phyloP scores from a whole-genome alignment of 495 filamentous ascomycete genomes.

The Penicillium paxilli region DNA sequence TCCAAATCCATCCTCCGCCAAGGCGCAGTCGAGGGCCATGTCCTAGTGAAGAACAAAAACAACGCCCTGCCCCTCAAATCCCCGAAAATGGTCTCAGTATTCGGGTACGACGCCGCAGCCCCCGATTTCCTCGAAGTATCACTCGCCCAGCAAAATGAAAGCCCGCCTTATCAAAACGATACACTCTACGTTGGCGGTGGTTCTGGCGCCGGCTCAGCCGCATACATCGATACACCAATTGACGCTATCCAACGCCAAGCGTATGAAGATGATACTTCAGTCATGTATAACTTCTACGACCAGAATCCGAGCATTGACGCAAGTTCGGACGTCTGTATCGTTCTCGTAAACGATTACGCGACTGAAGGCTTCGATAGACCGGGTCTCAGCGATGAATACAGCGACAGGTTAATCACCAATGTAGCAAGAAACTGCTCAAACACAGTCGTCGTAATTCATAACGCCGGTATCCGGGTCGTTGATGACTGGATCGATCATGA shows the following conservation, averaged over 20 bases:
- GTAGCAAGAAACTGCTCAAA: conserved; percentile 59
- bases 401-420: conserved; percentile 55
- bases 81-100: conserved; percentile 58
- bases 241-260: conserved; percentile 54
- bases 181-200: conserved; percentile 65
- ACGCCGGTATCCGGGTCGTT: conserved; percentile 36
- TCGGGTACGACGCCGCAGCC: conserved; percentile 63
- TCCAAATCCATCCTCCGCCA: conserved; percentile 49
- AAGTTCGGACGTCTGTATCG: conserved; percentile 54
- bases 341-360: conserved; percentile 63
- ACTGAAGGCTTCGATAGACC: conserved; percentile 49
- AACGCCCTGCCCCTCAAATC: conserved; percentile 61
- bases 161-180: conserved; percentile 40
- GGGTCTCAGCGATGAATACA: conserved; percentile 28
- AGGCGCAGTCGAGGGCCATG: conserved; percentile 62
- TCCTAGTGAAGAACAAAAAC: conserved; percentile 71
- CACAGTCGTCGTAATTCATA: conserved; percentile 52
- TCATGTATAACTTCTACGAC: conserved; percentile 32
- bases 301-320: conserved; percentile 46
- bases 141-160: neutral
- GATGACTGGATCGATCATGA: conserved; percentile 41
- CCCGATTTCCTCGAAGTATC: conserved; percentile 67
- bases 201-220: conserved; percentile 62
- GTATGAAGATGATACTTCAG: conserved; percentile 45
- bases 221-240: conserved; percentile 54